Evolutionary conservation across 331 rosid genomes (phyloP), one percentile per base, ranked within the genome.

Genomic region (Pyrus hybrid): DNA sequence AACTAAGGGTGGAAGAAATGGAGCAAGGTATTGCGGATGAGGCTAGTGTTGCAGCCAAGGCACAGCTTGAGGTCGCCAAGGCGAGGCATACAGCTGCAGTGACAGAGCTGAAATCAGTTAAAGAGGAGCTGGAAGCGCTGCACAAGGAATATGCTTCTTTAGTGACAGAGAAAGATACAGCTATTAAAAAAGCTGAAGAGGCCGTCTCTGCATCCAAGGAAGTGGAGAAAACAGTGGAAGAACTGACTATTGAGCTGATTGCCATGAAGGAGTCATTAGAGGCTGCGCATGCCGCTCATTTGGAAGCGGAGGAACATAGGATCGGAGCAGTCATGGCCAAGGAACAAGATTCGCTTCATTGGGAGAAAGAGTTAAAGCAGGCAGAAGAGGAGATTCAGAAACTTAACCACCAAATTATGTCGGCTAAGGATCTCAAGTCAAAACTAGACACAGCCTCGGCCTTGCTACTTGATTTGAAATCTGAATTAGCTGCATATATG

Each of bases 231-330:
- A 83, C 91, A 20, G 90, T 92, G 66, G 93, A 91, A 78, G 98
- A 91, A 77, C 85, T 89, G 69, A 89, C 96, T 20, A 89, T 87
- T 74, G 97, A 92, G 81, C 88, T 95, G 69, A 90, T 92, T 41
- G 77, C 94, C 57, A 63, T 87, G 54, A 95, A 89, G 85, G 91
- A 92, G 83, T 85, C 85, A 18, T 73, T 95, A 54, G 94, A 95
- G 81, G 86, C 91, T 79, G 96, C 99, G 23, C 97, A 92, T 76
- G 93, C 91, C 47, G 83, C 94, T 58, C 99, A 92, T 81, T 73
- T 95, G 85, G 99, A 95, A 88, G 93, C 96, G 16, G 99, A 95
- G 85, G 99, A 95, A 79, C 95, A 88, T 20, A 89, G 96, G 80
- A 87, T 95, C 57, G 94, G 93, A 76, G 93, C 89, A 53, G 91